Base-by-base conservation (phyloP, 371 early-diverging fungal genomes). In the Lichtheimia ornata region DNA sequence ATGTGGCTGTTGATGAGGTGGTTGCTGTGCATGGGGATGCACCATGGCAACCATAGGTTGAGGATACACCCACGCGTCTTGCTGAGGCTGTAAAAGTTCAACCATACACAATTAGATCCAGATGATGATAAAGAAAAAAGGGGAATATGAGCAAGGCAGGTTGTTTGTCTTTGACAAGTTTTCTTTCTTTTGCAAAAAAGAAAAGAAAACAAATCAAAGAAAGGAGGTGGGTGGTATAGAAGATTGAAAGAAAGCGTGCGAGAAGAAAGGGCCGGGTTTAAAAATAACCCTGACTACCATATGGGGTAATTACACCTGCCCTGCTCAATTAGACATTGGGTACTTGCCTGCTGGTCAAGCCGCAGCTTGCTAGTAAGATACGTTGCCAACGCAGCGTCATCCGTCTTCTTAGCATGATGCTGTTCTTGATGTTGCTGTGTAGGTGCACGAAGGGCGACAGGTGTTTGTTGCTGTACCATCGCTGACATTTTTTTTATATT, bases 331-430 rank as follows among this genome's bases (percentile, higher is more conserved):
- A 47, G 41, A 27, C 6, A 54, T 43, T 28, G 24, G 28, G 41
- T 42, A 62, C 63, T 61, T 63, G 57, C 66, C 63, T 66, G 64
- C 43, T 67, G 55, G 35, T 70, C 70, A 43, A 61, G 56, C 41
- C 70, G 60, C 60, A 62, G 59, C 53, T 66, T 70, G 41, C 49
- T 62, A 20, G 62, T 59, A 15, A 70, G 45, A 35, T 62, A 70
- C 50, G 49, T 59, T n/a, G 70, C 65, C 44, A 70, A 40, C 4
- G 69, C 63, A 24, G 58, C 66, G 47, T 62, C 70, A 55, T 59
- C 65, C 28, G 58, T 54, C 30, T 65, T 44, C 11, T 58, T 61
- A 44, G 20, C 50, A 13, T 43, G 22, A 6, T 28, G 28, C 41
- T 40, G 51, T 43, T 55, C 42, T 18, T 50, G 41, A 50, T 44